phyloP scores from a whole-genome alignment of 1,139 yeast genomes.

The Blastobotrys malaysiensis region DNA sequence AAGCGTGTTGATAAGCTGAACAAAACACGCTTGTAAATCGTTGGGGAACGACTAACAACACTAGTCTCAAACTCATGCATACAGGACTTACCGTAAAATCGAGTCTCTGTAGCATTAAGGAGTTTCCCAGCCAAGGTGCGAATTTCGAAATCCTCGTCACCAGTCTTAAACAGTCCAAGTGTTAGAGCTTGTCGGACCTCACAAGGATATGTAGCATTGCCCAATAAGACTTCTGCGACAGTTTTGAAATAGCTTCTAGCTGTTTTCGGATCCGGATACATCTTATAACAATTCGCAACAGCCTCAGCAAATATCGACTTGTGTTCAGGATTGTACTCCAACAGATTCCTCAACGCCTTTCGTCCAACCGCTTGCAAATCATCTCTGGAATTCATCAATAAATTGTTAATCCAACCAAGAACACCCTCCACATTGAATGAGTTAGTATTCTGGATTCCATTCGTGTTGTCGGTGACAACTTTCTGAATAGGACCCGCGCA shows the following conservation, averaged over 20 bases:
- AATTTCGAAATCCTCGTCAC: conserved; percentile 55
- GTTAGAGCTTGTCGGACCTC: conserved; percentile 57
- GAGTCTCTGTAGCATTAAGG: conserved; percentile 50
- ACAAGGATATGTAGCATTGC: conserved; percentile 40
- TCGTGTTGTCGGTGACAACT: neutral
- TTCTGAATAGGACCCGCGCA: conserved; percentile 43
- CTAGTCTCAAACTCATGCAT: conserved; percentile 52
- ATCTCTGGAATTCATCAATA: conserved; percentile 57
- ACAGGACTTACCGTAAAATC: conserved; percentile 44
- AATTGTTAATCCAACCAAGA: conserved; percentile 71
- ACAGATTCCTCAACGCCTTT: conserved; percentile 63
- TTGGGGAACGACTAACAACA: conserved; percentile 59
- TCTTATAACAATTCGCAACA: conserved; percentile 61
- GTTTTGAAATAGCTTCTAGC: conserved; percentile 65
- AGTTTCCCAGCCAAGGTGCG: conserved; percentile 60
- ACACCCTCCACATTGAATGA: conserved; percentile 68
- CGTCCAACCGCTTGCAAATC: conserved; percentile 60
- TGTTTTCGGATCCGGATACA: conserved; percentile 40
- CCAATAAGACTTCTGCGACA: conserved; percentile 55
- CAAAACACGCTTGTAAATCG: conserved; percentile 72
- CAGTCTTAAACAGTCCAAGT: conserved; percentile 62
- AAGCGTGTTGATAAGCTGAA: conserved; percentile 61
- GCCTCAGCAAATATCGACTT: conserved; percentile 57
- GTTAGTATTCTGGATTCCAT: conserved; percentile 27
- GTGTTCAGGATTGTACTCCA: conserved; percentile 54